Evolutionary conservation across 805 yeast species (phyloP), one percentile per base, ranked within the genome.

Genomic region (Nadsonia fulvescens): DNA sequence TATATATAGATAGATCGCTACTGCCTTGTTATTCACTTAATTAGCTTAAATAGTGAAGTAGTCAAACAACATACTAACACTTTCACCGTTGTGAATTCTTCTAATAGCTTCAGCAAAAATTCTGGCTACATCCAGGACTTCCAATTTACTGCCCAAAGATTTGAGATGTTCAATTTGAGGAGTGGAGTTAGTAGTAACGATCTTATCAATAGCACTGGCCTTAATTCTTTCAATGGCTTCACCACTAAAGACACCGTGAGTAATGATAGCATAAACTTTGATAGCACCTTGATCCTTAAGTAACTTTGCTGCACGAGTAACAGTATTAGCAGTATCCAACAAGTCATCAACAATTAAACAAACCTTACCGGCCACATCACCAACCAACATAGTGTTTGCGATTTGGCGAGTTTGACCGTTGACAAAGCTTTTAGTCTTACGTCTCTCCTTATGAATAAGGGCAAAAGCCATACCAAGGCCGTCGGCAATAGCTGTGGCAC

Each of bases 1-100:
- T n/a, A n/a, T n/a, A n/a, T n/a, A n/a, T n/a, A n/a, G n/a, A n/a
- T n/a, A n/a, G n/a, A n/a, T n/a, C n/a, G n/a, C n/a, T n/a, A n/a
- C n/a, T n/a, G n/a, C n/a, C n/a, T n/a, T n/a, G n/a, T n/a, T n/a
- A n/a, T n/a, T n/a, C n/a, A n/a, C n/a, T n/a, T n/a, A n/a, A n/a
- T n/a, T n/a, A n/a, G n/a, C n/a, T n/a, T n/a, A n/a, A n/a, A n/a
- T n/a, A n/a, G n/a, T 27, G 5, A 27, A 91, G 39, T 77, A 83
- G 41, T 82, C 94, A 53, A 83, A 89, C 33, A 89, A 58, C 78
- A 81, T 75, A 11, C 92, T 74, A 10, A 89, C 93, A 9, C 86
- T 70, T 56, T 89, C 99, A 38, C 99, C 99, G 40, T 89, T 89
- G 50, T 89, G 93, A 26, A 89, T 86, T 49, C 99, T 64, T 47